These are phyloP conservation scores for Lipomyces sp. DNA, from an alignment of 805 yeast genomes.

Conservation along the genomic window DNA sequence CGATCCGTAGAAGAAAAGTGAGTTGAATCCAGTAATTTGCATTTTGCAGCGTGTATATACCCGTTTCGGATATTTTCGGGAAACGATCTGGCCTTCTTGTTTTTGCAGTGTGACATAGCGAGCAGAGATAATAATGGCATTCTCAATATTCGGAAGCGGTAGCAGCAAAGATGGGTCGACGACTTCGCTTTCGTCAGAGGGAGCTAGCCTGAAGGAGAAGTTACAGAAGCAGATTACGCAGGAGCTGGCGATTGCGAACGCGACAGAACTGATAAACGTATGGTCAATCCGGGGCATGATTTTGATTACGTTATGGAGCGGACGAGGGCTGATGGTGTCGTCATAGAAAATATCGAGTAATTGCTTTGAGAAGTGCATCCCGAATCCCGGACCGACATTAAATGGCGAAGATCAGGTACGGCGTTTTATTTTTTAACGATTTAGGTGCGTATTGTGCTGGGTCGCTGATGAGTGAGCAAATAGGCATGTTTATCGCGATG, in stretches of 20 bases:
- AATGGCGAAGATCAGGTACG: constrained; percentile 49
- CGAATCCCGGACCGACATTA: constrained; percentile 53
- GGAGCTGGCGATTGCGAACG: constrained; percentile 89
- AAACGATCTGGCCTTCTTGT: no score
- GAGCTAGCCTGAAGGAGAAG: constrained; percentile 55
- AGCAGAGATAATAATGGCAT: constrained; percentile 7
- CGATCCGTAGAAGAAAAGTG: no score
- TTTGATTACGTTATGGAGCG: neutral
- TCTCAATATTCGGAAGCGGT: constrained; percentile 13
- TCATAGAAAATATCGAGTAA: constrained; percentile 68
- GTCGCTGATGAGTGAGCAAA: constrained; percentile 13
- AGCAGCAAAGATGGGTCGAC: neutral
- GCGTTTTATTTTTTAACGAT: neutral
- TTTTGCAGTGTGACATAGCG: no score
- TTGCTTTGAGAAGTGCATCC: constrained; percentile 78
- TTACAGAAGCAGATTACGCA: constrained; percentile 68
- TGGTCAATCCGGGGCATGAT: no score
- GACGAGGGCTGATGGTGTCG: neutral
- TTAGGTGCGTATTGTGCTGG: neutral
- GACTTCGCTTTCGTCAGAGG: neutral
- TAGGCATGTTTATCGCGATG: constrained; percentile 68
- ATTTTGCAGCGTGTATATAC: no score
- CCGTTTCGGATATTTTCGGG: no score
- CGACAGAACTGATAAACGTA: constrained; percentile 73
- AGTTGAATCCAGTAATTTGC: no score